A percentile compares a stretch with the other conserved stretches of the same genome.
Evolutionary conservation across 345 rosid genomes (phyloP).

Genomic region (Brassica napus): Da-Ae NC_063449.1:5064001-5064500

Average conservation of each 20-base stretch:
- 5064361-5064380: constrained; percentile 58
- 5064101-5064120: constrained; percentile 70
- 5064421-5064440: constrained; percentile 58
- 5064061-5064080: constrained; percentile 29
- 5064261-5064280: not conserved
- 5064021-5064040: too few species aligned
- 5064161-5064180: constrained; percentile 90
- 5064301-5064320: not conserved
- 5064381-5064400: constrained; percentile 53
- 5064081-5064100: constrained; percentile 80
- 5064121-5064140: constrained; percentile 86
- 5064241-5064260: constrained; percentile 64
- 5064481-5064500: constrained; percentile 85
- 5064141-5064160: constrained; percentile 70
- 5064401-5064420: constrained; percentile 59
- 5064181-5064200: constrained; percentile 50
- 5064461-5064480: constrained; percentile 80
- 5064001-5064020: constrained; percentile 60
- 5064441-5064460: constrained; percentile 64
- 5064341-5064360: constrained; percentile 66
- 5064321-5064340: constrained; percentile 51
- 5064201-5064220: constrained; percentile 68
- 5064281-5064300: not conserved
- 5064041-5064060: constrained; percentile 2
- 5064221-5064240: constrained; percentile 87